These are phyloP conservation scores for Suillus paluster DNA, from an alignment of 768 basidiomycete genomes.

Conservation along the genomic window DNA sequence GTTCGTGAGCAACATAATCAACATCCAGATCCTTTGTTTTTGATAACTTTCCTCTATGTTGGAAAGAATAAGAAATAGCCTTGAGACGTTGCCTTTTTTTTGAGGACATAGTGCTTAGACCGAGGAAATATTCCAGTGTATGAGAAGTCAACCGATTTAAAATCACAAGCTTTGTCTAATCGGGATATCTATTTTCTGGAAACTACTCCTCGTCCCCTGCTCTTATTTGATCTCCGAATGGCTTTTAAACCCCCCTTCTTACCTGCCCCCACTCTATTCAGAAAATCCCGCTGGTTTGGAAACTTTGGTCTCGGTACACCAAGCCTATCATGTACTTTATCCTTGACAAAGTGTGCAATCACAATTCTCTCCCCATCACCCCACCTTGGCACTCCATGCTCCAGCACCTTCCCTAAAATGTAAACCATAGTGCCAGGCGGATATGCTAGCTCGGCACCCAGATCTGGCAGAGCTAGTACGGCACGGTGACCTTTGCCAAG, in stretches of 20 bases:
- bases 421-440: background rate
- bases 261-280: slow-evolving; percentile 1
- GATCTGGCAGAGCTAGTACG: background rate
- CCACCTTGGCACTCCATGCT: background rate
- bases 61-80: background rate
- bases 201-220: background rate
- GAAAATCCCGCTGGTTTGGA: slow-evolving; percentile 4
- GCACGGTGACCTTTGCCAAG: slow-evolving; percentile 3
- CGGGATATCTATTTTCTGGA: background rate
- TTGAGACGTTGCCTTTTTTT: background rate
- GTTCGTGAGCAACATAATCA: background rate
- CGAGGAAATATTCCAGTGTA: background rate
- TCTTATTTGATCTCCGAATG: background rate
- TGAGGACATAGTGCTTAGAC: background rate
- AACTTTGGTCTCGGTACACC: background rate
- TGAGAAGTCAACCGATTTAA: too few relatives aligned
- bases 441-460: background rate
- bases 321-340: background rate
- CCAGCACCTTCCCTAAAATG: background rate
- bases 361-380: slow-evolving; percentile 4
- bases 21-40: background rate
- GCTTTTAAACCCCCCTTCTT: background rate
- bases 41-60: background rate
- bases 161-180: background rate
- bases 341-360: background rate